These are phyloP conservation scores for Camelina hispida DNA, from an alignment of 345 rosid genomes.

Conservation along the genomic window DNA sequence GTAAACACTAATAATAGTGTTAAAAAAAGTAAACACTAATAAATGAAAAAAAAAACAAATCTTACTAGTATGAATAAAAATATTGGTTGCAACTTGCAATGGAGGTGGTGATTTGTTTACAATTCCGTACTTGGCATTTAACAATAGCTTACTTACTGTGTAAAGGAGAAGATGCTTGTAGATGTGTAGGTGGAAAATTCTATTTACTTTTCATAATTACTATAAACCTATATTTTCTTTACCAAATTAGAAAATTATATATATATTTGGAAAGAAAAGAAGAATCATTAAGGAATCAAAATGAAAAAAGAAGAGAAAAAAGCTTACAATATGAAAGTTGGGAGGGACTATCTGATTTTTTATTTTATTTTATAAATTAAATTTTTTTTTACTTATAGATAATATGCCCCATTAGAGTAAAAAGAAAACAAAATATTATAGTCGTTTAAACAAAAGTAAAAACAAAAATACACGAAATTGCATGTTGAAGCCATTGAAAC, in stretches of 20 bases:
- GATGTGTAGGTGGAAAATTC: constrained; percentile 25
- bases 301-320: not conserved
- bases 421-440: constrained; percentile 13
- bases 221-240: not conserved
- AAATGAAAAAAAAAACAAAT: not conserved
- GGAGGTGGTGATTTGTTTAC: constrained; percentile 18
- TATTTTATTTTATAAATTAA: no score
- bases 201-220: not conserved
- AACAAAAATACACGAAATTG: no score
- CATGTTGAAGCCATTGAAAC: not conserved
- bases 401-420: constrained; percentile 7
- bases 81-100: constrained; percentile 35
- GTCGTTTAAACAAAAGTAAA: not conserved
- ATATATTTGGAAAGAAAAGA: not conserved
- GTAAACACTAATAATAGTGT: not conserved
- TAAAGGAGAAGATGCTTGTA: constrained; percentile 13
- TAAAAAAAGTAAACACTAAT: not conserved
- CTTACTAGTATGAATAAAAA: not conserved
- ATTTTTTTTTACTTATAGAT: not conserved
- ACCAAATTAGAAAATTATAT: constrained; percentile 4
- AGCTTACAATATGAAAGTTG: constrained; percentile 19
- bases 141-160: constrained; percentile 9
- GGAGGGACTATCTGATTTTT: not conserved
- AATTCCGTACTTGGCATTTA: constrained; percentile 10
- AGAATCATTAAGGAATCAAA: not conserved